phyloP scores from a whole-genome alignment of 2,329 filamentous ascomycete species.

The Fusarium praegraminearum region DNA sequence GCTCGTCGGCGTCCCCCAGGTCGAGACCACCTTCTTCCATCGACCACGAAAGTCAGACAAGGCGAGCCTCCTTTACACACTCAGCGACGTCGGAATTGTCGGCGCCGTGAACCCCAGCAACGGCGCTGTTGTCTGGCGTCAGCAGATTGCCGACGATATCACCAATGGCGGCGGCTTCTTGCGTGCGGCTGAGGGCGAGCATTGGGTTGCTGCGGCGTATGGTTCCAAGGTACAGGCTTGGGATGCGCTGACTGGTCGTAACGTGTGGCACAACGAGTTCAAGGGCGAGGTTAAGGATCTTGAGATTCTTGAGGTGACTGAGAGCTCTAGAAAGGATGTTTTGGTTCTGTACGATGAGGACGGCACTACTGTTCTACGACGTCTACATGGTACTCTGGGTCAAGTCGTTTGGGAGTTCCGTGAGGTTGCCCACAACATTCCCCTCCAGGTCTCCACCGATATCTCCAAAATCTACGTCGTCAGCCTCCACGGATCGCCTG shows the following conservation, averaged over 20 bases:
- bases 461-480: slow-evolving; percentile 79
- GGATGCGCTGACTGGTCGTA: slow-evolving; percentile 84
- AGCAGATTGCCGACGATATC: slow-evolving; percentile 70
- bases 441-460: slow-evolving; percentile 81
- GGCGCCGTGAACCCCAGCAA: slow-evolving; percentile 91
- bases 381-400: slow-evolving; percentile 79
- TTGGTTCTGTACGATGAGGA: slow-evolving; percentile 75
- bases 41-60: slow-evolving; percentile 83
- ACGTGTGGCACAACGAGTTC: slow-evolving; percentile 78
- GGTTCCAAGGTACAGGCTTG: slow-evolving; percentile 80
- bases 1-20: slow-evolving; percentile 84
- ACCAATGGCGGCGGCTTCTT: slow-evolving; percentile 66
- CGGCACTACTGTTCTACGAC: slow-evolving; percentile 70
- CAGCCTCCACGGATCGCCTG: slow-evolving; percentile 75
- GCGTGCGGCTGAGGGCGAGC: slow-evolving; percentile 81
- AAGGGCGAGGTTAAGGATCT: slow-evolving; percentile 72
- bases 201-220: slow-evolving; percentile 79
- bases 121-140: slow-evolving; percentile 88
- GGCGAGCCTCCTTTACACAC: slow-evolving; percentile 89
- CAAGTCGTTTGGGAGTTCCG: slow-evolving; percentile 82
- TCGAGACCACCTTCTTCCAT: slow-evolving; percentile 94
- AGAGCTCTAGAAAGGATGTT: slow-evolving; percentile 74
- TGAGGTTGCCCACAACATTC: slow-evolving; percentile 75
- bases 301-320: slow-evolving; percentile 80
- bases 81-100: slow-evolving; percentile 85